Conservation (phyloP, 2,329 filamentous ascomycete species). For the Cladosporium velox region DNA sequence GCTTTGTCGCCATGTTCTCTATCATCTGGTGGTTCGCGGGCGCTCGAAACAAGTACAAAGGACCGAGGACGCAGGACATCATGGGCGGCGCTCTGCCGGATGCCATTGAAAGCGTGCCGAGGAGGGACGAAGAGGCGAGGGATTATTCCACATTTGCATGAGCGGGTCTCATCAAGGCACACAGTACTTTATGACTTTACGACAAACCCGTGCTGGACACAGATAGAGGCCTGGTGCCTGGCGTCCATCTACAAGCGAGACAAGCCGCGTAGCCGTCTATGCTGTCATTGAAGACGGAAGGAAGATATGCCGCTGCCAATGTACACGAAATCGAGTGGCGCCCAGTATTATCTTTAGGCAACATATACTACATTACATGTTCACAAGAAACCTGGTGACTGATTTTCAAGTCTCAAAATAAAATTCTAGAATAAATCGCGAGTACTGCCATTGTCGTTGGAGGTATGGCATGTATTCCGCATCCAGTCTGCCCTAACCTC, state of each 20-base stretch:
- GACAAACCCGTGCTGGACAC: constrained; percentile 10
- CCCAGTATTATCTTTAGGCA: background rate
- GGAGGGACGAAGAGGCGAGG: background rate
- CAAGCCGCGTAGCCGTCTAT: background rate
- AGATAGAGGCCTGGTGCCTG: constrained; percentile 7
- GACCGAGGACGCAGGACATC: constrained; percentile 50
- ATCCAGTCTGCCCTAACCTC: background rate
- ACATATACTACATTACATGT: background rate
- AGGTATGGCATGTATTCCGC: constrained; percentile 3
- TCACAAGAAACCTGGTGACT: background rate
- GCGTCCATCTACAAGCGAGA: background rate
- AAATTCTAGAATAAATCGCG: background rate
- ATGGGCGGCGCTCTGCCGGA: constrained; percentile 37
- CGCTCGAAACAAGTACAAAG: constrained; percentile 58
- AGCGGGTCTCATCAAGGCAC: background rate
- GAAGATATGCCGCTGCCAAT: background rate
- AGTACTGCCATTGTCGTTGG: background rate
- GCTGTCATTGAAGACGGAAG: background rate
- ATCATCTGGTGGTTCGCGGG: constrained; percentile 49
- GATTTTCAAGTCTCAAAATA: background rate
- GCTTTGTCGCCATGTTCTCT: constrained; percentile 48
- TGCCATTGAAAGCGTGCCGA: constrained; percentile 24
- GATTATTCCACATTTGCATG: constrained; percentile 15
- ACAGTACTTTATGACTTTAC: constrained; percentile 14
- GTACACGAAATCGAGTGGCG: background rate